These are phyloP conservation scores for Leptomonas seymouri DNA, from an alignment of 208 protist genomes.

Conservation along the genomic window DNA sequence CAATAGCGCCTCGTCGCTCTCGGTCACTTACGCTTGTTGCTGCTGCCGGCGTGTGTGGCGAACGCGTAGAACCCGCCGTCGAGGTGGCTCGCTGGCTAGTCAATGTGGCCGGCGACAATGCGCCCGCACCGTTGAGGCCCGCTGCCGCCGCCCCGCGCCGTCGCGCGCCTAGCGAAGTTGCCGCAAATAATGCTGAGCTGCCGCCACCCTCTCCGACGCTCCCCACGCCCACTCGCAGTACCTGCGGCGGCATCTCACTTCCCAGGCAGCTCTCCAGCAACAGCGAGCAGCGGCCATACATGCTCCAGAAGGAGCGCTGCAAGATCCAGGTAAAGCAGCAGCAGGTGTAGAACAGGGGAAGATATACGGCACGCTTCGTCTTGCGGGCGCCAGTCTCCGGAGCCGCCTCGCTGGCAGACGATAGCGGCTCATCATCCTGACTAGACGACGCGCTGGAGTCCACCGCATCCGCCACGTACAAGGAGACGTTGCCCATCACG, in stretches of 20 bases:
- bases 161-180: constrained; percentile 5
- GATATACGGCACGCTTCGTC: constrained; percentile 30
- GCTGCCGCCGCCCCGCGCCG: constrained; percentile 7
- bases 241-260: constrained; percentile 16
- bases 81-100: background rate
- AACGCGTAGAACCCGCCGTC: background rate
- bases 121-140: too few relatives aligned
- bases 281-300: constrained; percentile 65
- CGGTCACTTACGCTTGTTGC: background rate
- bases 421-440: constrained; percentile 18
- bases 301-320: constrained; percentile 56
- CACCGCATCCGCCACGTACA: constrained; percentile 12
- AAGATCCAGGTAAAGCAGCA: constrained; percentile 78
- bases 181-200: constrained; percentile 15
- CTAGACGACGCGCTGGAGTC: constrained; percentile 12
- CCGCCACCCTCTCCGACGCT: background rate
- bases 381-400: background rate
- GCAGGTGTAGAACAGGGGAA: constrained; percentile 38
- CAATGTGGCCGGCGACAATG: background rate
- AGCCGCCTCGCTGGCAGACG: constrained; percentile 24
- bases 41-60: background rate
- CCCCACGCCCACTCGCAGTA: constrained; percentile 8
- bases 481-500: constrained; percentile 15
- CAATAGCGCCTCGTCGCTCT: background rate
- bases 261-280: constrained; percentile 64